Conservation (phyloP, 371 early-diverging fungal genomes). For the Nematocida minor region DNA sequence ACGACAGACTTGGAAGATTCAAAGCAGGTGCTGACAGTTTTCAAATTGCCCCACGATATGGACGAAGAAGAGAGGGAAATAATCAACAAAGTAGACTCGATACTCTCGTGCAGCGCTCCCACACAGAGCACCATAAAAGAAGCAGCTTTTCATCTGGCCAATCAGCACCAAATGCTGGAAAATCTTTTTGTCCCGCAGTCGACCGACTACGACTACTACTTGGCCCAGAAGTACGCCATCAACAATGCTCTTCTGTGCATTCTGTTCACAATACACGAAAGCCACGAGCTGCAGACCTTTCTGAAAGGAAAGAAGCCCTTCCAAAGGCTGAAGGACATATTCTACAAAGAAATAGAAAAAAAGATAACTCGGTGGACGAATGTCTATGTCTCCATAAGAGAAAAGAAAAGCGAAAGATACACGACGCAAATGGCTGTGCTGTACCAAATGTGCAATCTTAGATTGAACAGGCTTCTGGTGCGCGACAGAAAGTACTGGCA, state of each 20-base stretch:
- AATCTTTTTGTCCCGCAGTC: slow-evolving; percentile 4
- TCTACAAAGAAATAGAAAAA: neutral
- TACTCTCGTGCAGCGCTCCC: neutral
- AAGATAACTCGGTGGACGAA: slow-evolving; percentile 11
- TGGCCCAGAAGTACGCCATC: slow-evolving; percentile 16
- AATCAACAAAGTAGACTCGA: neutral
- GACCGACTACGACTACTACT: slow-evolving; percentile 7
- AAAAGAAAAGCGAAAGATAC: neutral
- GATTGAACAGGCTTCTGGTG: neutral
- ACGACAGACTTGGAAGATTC: too few relatives aligned
- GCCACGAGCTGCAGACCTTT: neutral
- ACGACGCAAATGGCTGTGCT: neutral
- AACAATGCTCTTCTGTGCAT: neutral
- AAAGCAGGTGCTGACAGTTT: too few relatives aligned
- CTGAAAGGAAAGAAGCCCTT: neutral
- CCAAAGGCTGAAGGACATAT: neutral
- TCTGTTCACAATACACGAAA: neutral
- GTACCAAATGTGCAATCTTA: neutral
- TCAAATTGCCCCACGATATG: neutral
- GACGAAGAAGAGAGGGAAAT: neutral
- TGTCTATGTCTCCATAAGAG: neutral
- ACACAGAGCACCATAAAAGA: neutral
- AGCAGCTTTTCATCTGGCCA: neutral
- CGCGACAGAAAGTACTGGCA: slow-evolving; percentile 4
- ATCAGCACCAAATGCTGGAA: neutral